These are phyloP conservation scores for Alnus glutinosa DNA, from an alignment of 306 rosid species.

Conservation along the genomic window DNA sequence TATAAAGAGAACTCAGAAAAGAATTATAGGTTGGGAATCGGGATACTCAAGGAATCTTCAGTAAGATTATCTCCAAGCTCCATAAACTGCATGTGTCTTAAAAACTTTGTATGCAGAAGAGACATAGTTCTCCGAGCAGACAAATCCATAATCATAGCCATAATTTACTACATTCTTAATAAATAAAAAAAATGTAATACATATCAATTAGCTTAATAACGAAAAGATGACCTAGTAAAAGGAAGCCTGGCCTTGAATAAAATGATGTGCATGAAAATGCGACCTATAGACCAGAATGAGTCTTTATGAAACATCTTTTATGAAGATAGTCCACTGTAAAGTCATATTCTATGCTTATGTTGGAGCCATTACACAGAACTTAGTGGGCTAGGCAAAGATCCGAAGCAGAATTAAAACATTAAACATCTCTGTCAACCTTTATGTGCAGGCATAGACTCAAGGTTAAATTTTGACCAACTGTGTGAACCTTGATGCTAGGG, in stretches of 20 bases:
- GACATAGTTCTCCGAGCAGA: not conserved
- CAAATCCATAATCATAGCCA: not conserved
- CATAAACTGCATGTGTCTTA: not conserved
- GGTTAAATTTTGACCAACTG: not conserved
- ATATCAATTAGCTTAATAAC: not conserved
- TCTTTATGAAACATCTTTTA: not conserved
- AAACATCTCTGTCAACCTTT: conserved; percentile 4
- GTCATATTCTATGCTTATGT: not conserved
- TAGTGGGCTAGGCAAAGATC: not conserved
- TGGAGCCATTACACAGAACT: not conserved
- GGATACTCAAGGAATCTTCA: not conserved
- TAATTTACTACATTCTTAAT: not conserved
- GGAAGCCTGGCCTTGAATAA: not conserved
- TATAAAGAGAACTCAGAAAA: not conserved
- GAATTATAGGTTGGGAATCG: not conserved
- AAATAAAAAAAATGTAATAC: not conserved
- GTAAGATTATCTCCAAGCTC: not conserved
- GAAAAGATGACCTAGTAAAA: not conserved
- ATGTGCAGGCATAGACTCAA: not conserved
- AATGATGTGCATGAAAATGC: not conserved
- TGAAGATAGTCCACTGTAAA: not conserved
- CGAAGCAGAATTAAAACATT: not conserved
- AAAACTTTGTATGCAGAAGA: not conserved
- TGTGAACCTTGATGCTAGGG: conserved; percentile 1
- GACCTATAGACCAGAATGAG: not conserved